These are phyloP conservation scores for Torulaspora quercuum DNA, from an alignment of 805 yeast species.

Conservation along the genomic window DNA sequence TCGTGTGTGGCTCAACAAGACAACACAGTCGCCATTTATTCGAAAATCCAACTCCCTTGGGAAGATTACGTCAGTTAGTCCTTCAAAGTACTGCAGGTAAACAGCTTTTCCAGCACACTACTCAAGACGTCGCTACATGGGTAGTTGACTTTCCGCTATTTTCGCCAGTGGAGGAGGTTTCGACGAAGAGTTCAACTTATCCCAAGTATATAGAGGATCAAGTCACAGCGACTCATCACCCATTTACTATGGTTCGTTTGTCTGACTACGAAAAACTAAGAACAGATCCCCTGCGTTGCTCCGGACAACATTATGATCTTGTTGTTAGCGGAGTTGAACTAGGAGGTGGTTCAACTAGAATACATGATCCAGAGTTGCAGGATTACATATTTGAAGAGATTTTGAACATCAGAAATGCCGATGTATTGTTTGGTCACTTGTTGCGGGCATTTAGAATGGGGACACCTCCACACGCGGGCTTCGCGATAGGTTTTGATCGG, in stretches of 20 bases:
- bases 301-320: conserved; percentile 91
- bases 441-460: conserved; percentile 79
- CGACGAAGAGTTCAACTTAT: conserved; percentile 38
- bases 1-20: conserved; percentile 77
- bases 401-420: conserved; percentile 55
- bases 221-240: conserved; percentile 85
- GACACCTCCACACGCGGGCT: conserved; percentile 98
- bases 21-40: conserved; percentile 52
- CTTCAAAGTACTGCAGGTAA: conserved; percentile 48
- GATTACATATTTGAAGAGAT: conserved; percentile 63
- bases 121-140: conserved; percentile 63
- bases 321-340: conserved; percentile 93
- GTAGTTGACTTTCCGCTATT: conserved; percentile 90
- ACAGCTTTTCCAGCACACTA: conserved; percentile 24
- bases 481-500: conserved; percentile 93
- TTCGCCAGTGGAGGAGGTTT: conserved; percentile 57
- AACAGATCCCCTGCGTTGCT: conserved; percentile 55
- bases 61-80: conserved; percentile 74
- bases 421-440: conserved; percentile 77
- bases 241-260: conserved; percentile 86
- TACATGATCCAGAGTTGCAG: conserved; percentile 82
- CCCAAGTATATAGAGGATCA: conserved; percentile 55
- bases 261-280: conserved; percentile 59
- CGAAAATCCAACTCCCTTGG: conserved; percentile 95
- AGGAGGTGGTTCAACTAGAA: conserved; percentile 96